Evolutionary conservation across 177 flowering plant species (phyloP).

Genomic region (Vitis hybrid): DNA sequence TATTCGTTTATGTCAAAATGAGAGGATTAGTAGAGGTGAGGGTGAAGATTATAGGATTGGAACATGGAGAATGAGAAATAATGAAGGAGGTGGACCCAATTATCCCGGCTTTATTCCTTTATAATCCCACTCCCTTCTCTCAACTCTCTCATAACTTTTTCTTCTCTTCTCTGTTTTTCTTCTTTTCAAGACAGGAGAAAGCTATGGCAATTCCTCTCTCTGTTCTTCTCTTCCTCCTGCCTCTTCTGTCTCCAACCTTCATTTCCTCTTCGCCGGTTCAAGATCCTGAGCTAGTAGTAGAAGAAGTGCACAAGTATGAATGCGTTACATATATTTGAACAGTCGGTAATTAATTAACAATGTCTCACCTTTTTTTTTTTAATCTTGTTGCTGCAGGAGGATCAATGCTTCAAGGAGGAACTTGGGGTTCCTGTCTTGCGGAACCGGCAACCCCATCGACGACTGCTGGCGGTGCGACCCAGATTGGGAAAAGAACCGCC

Average conservation of each 20-base stretch:
- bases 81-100: slow-evolving; percentile 1
- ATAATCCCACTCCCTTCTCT: not conserved
- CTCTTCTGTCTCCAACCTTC: slow-evolving; percentile 23
- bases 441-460: slow-evolving; percentile 73
- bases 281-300: slow-evolving; percentile 50
- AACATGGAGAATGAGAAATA: not conserved
- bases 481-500: slow-evolving; percentile 59
- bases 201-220: slow-evolving; percentile 12
- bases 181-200: not conserved
- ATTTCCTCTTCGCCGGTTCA: slow-evolving; percentile 40
- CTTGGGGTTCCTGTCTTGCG: slow-evolving; percentile 53
- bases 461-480: slow-evolving; percentile 84
- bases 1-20: no score
- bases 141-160: slow-evolving; percentile 1
- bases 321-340: not conserved
- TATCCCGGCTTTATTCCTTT: not conserved
- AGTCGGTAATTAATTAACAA: not conserved
- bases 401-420: slow-evolving; percentile 53
- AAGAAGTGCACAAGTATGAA: slow-evolving; percentile 48
- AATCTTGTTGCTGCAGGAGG: slow-evolving; percentile 42
- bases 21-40: no score
- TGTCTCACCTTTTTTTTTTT: not conserved
- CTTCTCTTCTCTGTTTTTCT: not conserved
- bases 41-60: no score
- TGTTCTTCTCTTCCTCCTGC: slow-evolving; percentile 7